Evolutionary conservation across 192 early-diverging fungal species (phyloP).

Genomic region (Gigaspora rosea): DNA sequence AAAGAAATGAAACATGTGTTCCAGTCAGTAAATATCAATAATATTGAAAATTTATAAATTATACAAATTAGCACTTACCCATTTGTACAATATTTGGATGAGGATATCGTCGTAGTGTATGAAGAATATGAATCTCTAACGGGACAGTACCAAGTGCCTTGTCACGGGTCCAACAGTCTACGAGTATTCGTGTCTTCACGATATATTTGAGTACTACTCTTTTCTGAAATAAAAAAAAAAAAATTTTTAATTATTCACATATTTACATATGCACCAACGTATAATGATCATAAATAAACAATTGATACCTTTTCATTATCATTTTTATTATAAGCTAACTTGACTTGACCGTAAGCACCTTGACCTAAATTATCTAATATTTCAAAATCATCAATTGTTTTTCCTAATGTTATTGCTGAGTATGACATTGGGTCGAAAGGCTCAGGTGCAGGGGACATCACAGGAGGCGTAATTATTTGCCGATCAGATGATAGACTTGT

Average conservation of each 20-base stretch:
- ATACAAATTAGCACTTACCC: conserved; percentile 38
- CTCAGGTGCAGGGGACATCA: conserved; percentile 6
- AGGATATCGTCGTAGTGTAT: conserved; percentile 56
- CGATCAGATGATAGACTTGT: not conserved
- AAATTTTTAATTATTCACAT: conserved; percentile 1
- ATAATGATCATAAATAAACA: not conserved
- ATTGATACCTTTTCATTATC: conserved; percentile 49
- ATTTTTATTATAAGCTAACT: conserved; percentile 51
- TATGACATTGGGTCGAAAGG: conserved; percentile 35
- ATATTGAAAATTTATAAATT: not conserved
- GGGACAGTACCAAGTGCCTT: conserved; percentile 67
- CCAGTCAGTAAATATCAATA: conserved; percentile 24
- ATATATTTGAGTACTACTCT: conserved; percentile 73
- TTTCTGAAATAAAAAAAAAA: conserved; percentile 23
- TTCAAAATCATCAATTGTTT: conserved; percentile 59
- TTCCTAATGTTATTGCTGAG: conserved; percentile 48
- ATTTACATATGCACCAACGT: not conserved
- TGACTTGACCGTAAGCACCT: conserved; percentile 75
- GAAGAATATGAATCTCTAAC: conserved; percentile 75
- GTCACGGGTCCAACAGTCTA: conserved; percentile 71
- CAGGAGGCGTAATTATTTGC: conserved; percentile 22
- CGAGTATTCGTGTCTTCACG: conserved; percentile 66
- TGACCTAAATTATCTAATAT: conserved; percentile 64
- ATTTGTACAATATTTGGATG: conserved; percentile 57
- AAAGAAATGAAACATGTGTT: conserved; percentile 34